These are phyloP conservation scores for Geotrichum klebahnii DNA, from an alignment of 1,139 yeast genomes.

Conservation along the genomic window DNA sequence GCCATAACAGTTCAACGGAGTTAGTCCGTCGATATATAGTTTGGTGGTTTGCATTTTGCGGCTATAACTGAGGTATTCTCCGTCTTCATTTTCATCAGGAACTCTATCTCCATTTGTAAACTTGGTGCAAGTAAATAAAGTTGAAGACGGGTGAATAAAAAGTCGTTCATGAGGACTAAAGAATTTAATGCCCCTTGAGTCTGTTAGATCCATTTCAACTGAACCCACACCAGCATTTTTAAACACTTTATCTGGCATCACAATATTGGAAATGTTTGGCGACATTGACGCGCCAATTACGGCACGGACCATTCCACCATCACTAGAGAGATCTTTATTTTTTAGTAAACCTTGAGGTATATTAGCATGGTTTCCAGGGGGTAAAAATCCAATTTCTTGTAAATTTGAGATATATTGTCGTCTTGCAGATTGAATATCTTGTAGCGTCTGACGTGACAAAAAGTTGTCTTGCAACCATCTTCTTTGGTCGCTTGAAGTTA, in stretches of 20 bases:
- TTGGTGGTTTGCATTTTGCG: constrained; percentile 54
- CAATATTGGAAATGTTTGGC: constrained; percentile 78
- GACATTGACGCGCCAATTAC: constrained; percentile 75
- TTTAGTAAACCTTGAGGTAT: neutral
- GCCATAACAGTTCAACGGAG: constrained; percentile 72
- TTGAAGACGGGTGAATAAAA: constrained; percentile 79
- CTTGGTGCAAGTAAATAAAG: constrained; percentile 49
- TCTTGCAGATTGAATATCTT: constrained; percentile 67
- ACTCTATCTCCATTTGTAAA: constrained; percentile 25
- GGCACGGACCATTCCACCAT: constrained; percentile 49
- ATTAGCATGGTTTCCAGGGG: constrained; percentile 15
- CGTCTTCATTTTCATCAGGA: constrained; percentile 26
- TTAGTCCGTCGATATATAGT: constrained; percentile 65
- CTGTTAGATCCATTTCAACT: constrained; percentile 72
- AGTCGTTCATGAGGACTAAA: constrained; percentile 49
- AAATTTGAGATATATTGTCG: constrained; percentile 63
- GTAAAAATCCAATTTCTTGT: constrained; percentile 69
- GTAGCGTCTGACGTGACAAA: constrained; percentile 60
- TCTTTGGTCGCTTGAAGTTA: constrained; percentile 36
- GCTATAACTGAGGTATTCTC: constrained; percentile 38
- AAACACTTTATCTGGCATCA: constrained; percentile 75
- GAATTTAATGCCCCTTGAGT: constrained; percentile 65
- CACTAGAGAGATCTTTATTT: constrained; percentile 7
- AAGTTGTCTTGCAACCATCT: constrained; percentile 58
- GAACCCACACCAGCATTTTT: constrained; percentile 71